These are phyloP conservation scores for Aspergillus leporis DNA, from an alignment of 495 filamentous ascomycete genomes.

Conservation along the genomic window DNA sequence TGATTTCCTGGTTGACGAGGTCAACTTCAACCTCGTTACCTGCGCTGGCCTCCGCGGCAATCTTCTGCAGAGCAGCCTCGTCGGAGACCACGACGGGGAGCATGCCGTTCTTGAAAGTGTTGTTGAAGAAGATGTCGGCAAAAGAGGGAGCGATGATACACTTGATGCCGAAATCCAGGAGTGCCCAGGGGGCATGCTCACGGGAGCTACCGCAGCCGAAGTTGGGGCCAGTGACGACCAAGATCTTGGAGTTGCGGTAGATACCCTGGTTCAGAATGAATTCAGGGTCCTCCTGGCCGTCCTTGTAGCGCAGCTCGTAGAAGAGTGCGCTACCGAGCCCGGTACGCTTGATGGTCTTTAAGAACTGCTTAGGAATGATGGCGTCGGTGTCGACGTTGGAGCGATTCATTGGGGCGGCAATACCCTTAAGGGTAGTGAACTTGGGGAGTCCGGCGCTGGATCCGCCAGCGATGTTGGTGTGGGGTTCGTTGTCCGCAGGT, in stretches of 20 bases:
- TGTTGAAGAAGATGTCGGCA: constrained; percentile 99
- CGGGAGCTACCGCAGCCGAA: constrained; percentile 94
- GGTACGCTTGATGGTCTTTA: constrained; percentile 98
- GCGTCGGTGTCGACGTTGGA: constrained; percentile 96
- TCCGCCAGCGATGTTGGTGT: constrained; percentile 54
- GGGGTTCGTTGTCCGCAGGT: constrained; percentile 68
- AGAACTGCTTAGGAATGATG: constrained; percentile 98
- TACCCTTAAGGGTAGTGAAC: constrained; percentile 79
- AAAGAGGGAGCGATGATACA: constrained; percentile 90
- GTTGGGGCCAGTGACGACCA: constrained; percentile 91
- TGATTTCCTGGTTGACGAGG: constrained; percentile 81
- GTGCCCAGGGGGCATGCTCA: constrained; percentile 96
- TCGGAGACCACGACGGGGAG: constrained; percentile 78
- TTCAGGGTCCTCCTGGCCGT: constrained; percentile 71
- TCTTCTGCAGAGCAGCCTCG: constrained; percentile 60
- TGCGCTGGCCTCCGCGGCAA: constrained; percentile 78
- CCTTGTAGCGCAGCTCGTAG: constrained; percentile 75
- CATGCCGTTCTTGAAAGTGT: constrained; percentile 99
- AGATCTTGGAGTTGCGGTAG: constrained; percentile 82
- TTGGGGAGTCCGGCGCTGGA: constrained; percentile 70
- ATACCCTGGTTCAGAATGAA: constrained; percentile 92
- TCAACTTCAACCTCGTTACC: constrained; percentile 91
- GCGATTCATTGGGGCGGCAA: constrained; percentile 84
- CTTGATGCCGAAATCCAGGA: constrained; percentile 94
- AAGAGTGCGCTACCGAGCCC: constrained; percentile 89